Evolutionary conservation across 495 filamentous ascomycete genomes (phyloP).

Genomic region (Neurospora tetraspora): DNA sequence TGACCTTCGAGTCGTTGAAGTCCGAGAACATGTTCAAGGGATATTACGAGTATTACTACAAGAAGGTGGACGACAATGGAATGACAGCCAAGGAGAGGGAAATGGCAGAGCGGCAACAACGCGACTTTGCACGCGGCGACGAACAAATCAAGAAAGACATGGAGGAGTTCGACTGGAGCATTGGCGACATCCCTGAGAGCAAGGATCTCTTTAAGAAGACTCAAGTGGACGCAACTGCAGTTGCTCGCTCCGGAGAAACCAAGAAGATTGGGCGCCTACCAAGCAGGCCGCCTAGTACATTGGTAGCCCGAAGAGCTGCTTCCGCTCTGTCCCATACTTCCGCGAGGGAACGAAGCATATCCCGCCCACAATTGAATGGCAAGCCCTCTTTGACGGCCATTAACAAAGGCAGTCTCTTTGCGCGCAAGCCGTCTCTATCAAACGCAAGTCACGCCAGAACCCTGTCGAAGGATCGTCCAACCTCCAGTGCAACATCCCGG

Average conservation of each 20-base stretch:
- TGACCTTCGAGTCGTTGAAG: conserved; percentile 39
- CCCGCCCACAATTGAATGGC: background rate
- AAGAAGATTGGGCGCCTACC: conserved; percentile 16
- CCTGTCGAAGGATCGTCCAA: conserved; percentile 41
- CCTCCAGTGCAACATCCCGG: conserved; percentile 54
- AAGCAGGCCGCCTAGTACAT: conserved; percentile 29
- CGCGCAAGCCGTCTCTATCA: conserved; percentile 32
- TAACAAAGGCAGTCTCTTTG: conserved; percentile 23
- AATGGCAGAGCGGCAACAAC: conserved; percentile 44
- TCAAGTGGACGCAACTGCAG: conserved; percentile 1
- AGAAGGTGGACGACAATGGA: conserved; percentile 57
- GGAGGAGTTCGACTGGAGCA: conserved; percentile 43
- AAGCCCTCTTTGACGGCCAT: background rate
- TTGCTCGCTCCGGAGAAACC: background rate
- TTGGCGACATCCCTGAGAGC: conserved; percentile 28
- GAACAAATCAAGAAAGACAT: conserved; percentile 49
- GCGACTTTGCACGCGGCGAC: conserved; percentile 46
- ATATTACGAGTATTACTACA: conserved; percentile 52
- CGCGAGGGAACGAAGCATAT: background rate
- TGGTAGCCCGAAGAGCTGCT: conserved; percentile 30
- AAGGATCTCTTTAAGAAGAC: conserved; percentile 18
- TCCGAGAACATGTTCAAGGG: conserved; percentile 59
- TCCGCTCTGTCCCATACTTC: conserved; percentile 20
- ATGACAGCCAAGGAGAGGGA: conserved; percentile 52
- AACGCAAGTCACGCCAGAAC: conserved; percentile 24